Conservation (phyloP, 768 basidiomycete genomes). For the Tulasnella sp. region DNA sequence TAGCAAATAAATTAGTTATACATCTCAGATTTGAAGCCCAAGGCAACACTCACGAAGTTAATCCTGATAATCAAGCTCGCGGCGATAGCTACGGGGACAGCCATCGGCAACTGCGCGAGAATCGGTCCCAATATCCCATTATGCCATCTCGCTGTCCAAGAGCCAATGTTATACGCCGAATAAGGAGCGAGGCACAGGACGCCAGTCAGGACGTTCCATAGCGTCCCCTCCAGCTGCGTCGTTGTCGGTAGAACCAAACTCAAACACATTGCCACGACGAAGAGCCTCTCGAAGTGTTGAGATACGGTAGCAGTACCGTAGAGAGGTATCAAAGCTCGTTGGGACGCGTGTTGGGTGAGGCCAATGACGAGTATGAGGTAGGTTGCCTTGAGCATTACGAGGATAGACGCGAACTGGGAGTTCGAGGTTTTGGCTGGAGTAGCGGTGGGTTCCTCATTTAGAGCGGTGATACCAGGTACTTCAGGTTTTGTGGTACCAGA, state of each 20-base stretch:
- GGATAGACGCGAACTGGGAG: neutral
- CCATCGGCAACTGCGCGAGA: conserved; percentile 43
- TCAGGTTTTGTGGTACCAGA: neutral
- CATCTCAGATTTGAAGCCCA: neutral
- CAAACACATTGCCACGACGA: conserved; percentile 30
- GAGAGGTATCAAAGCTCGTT: conserved; percentile 53
- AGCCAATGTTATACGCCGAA: conserved; percentile 56
- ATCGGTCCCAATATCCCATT: conserved; percentile 49
- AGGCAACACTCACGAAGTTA: conserved; percentile 35
- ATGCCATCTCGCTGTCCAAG: conserved; percentile 44
- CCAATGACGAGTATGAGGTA: conserved; percentile 34
- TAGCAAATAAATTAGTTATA: neutral
- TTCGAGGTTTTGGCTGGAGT: neutral
- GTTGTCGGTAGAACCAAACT: conserved; percentile 28
- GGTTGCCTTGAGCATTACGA: conserved; percentile 19
- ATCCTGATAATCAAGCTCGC: conserved; percentile 35
- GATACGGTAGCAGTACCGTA: conserved; percentile 53
- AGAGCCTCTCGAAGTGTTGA: conserved; percentile 36
- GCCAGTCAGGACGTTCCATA: conserved; percentile 33
- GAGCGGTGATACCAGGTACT: neutral
- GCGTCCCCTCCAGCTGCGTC: conserved; percentile 27
- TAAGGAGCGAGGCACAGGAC: conserved; percentile 43
- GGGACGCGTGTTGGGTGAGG: conserved; percentile 50
- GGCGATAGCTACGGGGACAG: conserved; percentile 47
- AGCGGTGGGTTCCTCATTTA: neutral